Evolutionary conservation across 2,329 filamentous ascomycete species (phyloP), one percentile per base, ranked within the genome.

Genomic region (Pseudogymnoascus sp.): DNA sequence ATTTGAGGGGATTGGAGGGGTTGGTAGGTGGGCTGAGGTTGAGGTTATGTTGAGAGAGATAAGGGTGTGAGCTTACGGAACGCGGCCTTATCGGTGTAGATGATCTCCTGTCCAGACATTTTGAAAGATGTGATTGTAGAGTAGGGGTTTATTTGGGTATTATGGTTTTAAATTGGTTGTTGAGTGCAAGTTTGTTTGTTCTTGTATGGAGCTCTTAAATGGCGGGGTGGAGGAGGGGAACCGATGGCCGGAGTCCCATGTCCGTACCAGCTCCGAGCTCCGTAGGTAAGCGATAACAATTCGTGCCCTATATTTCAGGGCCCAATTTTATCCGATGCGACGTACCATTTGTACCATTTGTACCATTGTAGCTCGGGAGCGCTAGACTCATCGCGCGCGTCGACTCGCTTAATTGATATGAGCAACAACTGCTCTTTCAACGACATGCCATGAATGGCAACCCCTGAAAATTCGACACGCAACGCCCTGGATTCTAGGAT

Each of bases 31-130:
- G n/a, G 42, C 38, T 41, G n/a, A 41, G 22, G 60, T 16, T 35
- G 30, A 33, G 23, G 36, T 28, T 19, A 49, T 62, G 12, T 12
- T 19, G 38, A 16, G 2, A 36, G 28, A 55, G 14, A 35, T 58
- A 23, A 58, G 60, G 23, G 58, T 35, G 49, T 33, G 39, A 35
- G 45, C 71, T 67, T 70, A 73, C 71, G 71, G 64, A 67, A 68
- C 62, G 72, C 70, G 65, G 72, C 72, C 67, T 74, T 68, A 62
- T 71, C 69, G 42, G 70, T 69, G 63, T 67, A 74, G 52, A 74
- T 67, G 22, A 67, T 58, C 58, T 71, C 72, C 62, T 71, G 66
- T 6, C 72, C 71, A 61, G 71, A 63, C 72, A 73, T 73, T 67
- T 36, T 70, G 60, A 38, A 61, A 42, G 14, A 42, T 55, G 7